A percentile compares a stretch with the other conserved stretches of the same genome.
Evolutionary conservation across 257 asterid species (phyloP).

Genomic region (Solanum sitiens): DNA sequence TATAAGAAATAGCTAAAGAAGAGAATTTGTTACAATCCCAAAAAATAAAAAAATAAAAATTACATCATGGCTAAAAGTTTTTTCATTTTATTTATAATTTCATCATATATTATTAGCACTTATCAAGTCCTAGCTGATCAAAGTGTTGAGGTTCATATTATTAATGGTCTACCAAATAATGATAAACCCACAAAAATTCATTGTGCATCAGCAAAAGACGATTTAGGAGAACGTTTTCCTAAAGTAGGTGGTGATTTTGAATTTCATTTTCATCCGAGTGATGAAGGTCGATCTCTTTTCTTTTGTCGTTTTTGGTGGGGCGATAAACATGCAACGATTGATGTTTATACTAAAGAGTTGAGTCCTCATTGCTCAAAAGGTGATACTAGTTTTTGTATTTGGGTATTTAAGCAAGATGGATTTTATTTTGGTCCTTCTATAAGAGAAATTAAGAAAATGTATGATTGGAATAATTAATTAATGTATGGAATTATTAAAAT

Average conservation of each 20-base stretch:
- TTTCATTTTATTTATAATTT: neutral
- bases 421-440: neutral
- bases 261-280: neutral
- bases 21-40: neutral
- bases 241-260: neutral
- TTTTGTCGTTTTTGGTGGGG: neutral
- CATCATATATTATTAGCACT: neutral
- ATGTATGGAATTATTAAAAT: neutral
- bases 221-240: neutral
- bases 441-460: neutral
- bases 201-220: neutral
- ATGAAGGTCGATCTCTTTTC: neutral
- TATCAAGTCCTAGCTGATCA: neutral
- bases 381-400: neutral
- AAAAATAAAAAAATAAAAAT: neutral
- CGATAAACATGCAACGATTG: neutral
- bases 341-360: neutral
- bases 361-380: neutral
- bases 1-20: neutral
- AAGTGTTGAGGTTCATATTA: neutral
- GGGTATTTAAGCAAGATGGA: neutral
- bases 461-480: neutral
- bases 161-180: neutral
- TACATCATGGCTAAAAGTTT: neutral
- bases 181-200: neutral